Evolutionary conservation across 2,329 filamentous ascomycete species (phyloP).

Genomic region (Beauveria pseudobassiana): DNA sequence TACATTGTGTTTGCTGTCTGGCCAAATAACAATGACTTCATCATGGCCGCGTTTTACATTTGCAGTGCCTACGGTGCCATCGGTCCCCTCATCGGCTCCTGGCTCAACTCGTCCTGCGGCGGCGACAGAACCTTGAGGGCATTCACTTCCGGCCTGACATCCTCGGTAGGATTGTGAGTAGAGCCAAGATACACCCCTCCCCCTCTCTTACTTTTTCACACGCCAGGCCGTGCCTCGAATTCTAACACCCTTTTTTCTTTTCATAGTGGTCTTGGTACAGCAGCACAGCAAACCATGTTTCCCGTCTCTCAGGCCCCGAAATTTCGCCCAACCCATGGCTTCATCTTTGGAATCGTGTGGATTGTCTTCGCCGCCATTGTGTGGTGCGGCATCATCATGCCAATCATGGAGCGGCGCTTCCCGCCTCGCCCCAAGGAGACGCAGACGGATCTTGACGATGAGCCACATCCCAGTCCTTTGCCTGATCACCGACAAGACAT

Average conservation of each 20-base stretch:
- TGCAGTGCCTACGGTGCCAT: slow-evolving; percentile 2
- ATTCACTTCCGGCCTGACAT: background rate
- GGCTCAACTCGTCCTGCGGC: slow-evolving; percentile 8
- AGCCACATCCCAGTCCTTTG: background rate
- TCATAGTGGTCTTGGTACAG: background rate
- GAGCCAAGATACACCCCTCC: too few species aligned
- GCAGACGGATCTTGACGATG: background rate
- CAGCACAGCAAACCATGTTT: slow-evolving; percentile 9
- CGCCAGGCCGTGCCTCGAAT: too few species aligned
- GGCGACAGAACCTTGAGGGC: slow-evolving; percentile 7
- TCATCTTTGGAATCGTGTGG: background rate
- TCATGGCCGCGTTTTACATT: slow-evolving; percentile 5
- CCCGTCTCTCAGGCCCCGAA: slow-evolving; percentile 1
- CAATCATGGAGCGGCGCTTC: background rate
- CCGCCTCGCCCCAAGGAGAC: background rate
- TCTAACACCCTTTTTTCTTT: too few species aligned
- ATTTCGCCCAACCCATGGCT: slow-evolving; percentile 4
- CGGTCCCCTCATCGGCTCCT: slow-evolving; percentile 3
- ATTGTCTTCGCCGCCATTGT: background rate
- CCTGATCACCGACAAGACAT: too few species aligned
- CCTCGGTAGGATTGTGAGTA: slow-evolving; percentile 11
- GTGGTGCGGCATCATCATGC: background rate
- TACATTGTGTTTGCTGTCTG: slow-evolving; percentile 5
- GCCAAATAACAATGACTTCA: background rate
- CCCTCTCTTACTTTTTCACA: too few species aligned